These are phyloP conservation scores for Aphanoascus verrucosus DNA, from an alignment of 2,329 filamentous ascomycete genomes.

Conservation along the genomic window DNA sequence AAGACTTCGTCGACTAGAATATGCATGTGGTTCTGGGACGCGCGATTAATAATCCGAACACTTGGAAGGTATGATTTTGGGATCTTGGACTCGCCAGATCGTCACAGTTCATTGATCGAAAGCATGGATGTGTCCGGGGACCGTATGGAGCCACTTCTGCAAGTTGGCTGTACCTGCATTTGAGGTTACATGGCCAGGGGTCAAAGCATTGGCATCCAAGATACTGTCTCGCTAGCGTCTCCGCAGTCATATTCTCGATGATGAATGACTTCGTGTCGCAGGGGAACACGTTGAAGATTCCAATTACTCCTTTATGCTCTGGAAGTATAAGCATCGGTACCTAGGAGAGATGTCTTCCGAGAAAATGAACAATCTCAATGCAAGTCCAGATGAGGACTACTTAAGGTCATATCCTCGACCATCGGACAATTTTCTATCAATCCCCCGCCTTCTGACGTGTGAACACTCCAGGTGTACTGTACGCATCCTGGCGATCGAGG, in stretches of 20 bases:
- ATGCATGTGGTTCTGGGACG: not conserved
- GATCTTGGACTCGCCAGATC: not conserved
- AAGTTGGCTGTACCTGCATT: constrained; percentile 7
- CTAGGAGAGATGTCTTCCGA: no score
- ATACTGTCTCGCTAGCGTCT: not conserved
- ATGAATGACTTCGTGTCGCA: no score
- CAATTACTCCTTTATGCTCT: no score
- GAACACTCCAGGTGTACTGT: not conserved
- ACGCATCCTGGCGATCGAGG: constrained; percentile 2
- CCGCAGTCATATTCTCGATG: not conserved
- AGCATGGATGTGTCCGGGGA: constrained; percentile 5
- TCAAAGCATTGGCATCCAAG: not conserved
- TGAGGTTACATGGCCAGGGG: constrained; percentile 4
- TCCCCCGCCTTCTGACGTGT: not conserved
- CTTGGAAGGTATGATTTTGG: not conserved
- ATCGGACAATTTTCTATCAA: not conserved
- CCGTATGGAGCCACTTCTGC: constrained; percentile 2
- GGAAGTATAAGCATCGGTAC: no score
- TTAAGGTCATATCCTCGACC: not conserved
- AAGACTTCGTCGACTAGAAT: no score
- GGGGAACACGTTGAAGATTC: no score
- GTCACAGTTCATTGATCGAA: not conserved
- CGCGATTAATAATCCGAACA: constrained; percentile 5
- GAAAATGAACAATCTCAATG: no score
- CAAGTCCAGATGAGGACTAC: not conserved